Evolutionary conservation across 2,329 filamentous ascomycete species (phyloP), one percentile per base, ranked within the genome.

Genomic region (Colletotrichum tamarilloi): DNA sequence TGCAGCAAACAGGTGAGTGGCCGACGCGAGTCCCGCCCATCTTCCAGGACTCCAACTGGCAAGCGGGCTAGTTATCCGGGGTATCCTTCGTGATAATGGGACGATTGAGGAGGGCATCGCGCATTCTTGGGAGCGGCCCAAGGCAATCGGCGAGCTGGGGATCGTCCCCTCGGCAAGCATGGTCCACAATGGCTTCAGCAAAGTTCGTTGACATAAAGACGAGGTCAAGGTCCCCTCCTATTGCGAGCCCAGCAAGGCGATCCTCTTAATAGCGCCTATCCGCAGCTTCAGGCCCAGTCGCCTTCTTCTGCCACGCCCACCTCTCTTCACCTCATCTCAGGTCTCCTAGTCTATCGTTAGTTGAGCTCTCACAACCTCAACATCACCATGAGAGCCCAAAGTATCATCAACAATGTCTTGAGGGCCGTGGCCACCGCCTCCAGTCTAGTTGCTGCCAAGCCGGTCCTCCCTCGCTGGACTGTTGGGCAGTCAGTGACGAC

Each of bases 181-280:
- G 71, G 32, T 49, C 56, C 62, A 57, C 62, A 28, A 42, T 26
- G 56, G 55, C 22, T 57, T 66, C 55, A 24, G 67, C 60, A 73
- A 70, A 71, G 46, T 66, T 71, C 67, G 56, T 57, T 73, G 71
- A 53, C 71, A 73, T 71, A 73, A 73, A 71, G 67, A 38, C 67
- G 38, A 24, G 60, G 49, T 67, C 67, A 62, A n/a, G 67, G 56
- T 62, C 67, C 30, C 19, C 42, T 66, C 56, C 38, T 28, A 6
- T 28, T n/a, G 38, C n/a, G 32, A 49, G n/a, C 12, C 46, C 5
- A 19, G 8, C 55, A 58, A 56, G 67, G 67, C 71, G 12, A 22
- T 66, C 60, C 49, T 57, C 49, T 71, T 49, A 52, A 66, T 32
- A 55, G 22, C 35, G 53, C 49, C 35, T n/a, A 62, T 49, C 35